Percentiles rank a stretch among this genome's conserved stretches.
Evolutionary conservation across 148 eudicot genomes (phyloP).

Genomic region (Chenopodium quinoa): DNA sequence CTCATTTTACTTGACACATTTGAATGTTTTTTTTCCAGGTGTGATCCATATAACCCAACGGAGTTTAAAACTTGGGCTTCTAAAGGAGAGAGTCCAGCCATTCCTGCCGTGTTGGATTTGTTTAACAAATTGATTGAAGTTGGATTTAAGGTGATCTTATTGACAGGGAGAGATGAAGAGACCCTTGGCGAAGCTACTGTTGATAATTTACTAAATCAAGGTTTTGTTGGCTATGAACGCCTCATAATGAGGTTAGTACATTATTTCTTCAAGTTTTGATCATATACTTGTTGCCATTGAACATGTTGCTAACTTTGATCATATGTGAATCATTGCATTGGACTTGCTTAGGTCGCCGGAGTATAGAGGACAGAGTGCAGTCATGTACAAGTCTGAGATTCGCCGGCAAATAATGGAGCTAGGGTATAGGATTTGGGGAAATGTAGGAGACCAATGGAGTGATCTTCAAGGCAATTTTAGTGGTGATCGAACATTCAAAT

Average conservation of each 20-base stretch:
- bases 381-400: constrained; percentile 56
- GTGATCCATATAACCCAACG: constrained; percentile 76
- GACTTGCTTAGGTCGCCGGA: constrained; percentile 16
- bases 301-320: too few relatives aligned
- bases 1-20: too few relatives aligned
- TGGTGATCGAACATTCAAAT: constrained; percentile 76
- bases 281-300: too few relatives aligned
- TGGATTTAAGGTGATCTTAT: constrained; percentile 64
- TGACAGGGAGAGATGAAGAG: constrained; percentile 65
- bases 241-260: constrained; percentile 59
- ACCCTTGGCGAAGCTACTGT: constrained; percentile 52
- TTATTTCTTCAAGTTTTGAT: not conserved
- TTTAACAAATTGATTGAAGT: constrained; percentile 42
- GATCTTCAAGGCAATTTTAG: constrained; percentile 63
- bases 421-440: constrained; percentile 88
- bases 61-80: constrained; percentile 69
- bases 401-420: constrained; percentile 46
- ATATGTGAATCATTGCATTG: not conserved
- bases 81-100: constrained; percentile 50
- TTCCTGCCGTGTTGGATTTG: constrained; percentile 44
- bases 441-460: constrained; percentile 94
- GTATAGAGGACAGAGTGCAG: constrained; percentile 56
- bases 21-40: constrained; percentile 23
- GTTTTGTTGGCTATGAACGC: constrained; percentile 62
- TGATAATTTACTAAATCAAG: constrained; percentile 50